phyloP scores from a whole-genome alignment of 805 yeast species.

The Henningerozyma blattae region DNA sequence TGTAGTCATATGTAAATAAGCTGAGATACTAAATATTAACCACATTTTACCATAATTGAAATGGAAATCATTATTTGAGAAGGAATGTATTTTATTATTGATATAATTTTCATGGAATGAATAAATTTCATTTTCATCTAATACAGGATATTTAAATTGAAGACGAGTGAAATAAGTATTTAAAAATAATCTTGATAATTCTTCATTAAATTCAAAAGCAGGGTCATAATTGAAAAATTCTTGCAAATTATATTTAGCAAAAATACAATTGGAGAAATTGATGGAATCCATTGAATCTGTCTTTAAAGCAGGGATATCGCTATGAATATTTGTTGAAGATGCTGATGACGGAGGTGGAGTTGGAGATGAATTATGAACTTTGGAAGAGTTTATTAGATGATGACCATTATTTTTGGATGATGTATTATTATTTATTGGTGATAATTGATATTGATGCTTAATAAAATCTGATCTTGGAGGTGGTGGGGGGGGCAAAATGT shows the following conservation, averaged over 20 bases:
- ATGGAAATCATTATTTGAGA: constrained; percentile 29
- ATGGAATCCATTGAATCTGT: constrained; percentile 26
- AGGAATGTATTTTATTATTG: constrained; percentile 28
- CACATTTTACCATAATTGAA: constrained; percentile 45
- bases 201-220: constrained; percentile 38
- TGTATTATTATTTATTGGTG: no score
- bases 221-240: constrained; percentile 39
- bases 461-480: no score
- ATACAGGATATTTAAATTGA: constrained; percentile 45
- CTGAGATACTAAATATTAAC: constrained; percentile 40
- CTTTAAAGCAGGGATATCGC: constrained; percentile 11
- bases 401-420: no score
- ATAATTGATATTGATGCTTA: no score
- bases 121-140: constrained; percentile 40
- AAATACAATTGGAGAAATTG: constrained; percentile 29
- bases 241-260: constrained; percentile 35
- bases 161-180: constrained; percentile 44
- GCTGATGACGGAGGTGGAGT: no score
- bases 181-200: constrained; percentile 36
- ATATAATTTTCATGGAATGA: constrained; percentile 39
- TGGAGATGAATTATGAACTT: no score
- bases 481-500: no score
- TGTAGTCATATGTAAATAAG: constrained; percentile 41
- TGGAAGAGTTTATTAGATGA: no score
- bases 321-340: neutral